Percentiles rank a stretch among this genome's conserved stretches.
Evolutionary conservation across 305 asterid genomes (phyloP).

Genomic region (Fraxinus nigra): DNA sequence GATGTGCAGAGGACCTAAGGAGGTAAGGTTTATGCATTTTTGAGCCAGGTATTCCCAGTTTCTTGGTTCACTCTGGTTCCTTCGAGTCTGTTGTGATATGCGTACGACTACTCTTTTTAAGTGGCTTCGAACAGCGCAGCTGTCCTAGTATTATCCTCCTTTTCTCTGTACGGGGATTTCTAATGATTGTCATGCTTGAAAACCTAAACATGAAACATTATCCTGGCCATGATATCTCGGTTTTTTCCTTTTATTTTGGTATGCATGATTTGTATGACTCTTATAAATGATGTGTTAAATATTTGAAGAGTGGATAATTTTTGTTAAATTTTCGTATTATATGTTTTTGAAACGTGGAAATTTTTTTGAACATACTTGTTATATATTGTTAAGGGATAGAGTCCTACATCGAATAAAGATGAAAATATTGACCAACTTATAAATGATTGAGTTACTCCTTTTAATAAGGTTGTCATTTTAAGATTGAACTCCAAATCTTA

Average conservation of each 20-base stretch:
- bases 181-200: not conserved
- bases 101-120: not conserved
- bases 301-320: not conserved
- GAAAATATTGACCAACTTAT: too few species aligned
- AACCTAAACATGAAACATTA: not conserved
- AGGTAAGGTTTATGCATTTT: not conserved
- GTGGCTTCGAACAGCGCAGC: not conserved
- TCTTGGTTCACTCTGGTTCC: not conserved
- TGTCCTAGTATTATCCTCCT: not conserved
- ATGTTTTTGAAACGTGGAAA: not conserved
- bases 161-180: not conserved
- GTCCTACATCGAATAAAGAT: too few species aligned
- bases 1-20: not conserved
- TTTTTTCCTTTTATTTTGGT: not conserved
- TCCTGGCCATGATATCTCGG: not conserved
- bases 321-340: not conserved
- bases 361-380: not conserved
- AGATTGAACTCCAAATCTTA: too few species aligned
- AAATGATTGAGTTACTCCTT: too few species aligned
- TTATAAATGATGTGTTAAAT: not conserved
- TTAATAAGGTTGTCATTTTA: too few species aligned
- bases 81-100: not conserved
- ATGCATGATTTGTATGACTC: not conserved
- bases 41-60: not conserved
- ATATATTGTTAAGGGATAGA: not conserved